A percentile compares a stretch with the other conserved stretches of the same genome.
Evolutionary conservation across 192 early-diverging fungal genomes (phyloP).

Genomic region (Radiomyces spectabilis): DNA sequence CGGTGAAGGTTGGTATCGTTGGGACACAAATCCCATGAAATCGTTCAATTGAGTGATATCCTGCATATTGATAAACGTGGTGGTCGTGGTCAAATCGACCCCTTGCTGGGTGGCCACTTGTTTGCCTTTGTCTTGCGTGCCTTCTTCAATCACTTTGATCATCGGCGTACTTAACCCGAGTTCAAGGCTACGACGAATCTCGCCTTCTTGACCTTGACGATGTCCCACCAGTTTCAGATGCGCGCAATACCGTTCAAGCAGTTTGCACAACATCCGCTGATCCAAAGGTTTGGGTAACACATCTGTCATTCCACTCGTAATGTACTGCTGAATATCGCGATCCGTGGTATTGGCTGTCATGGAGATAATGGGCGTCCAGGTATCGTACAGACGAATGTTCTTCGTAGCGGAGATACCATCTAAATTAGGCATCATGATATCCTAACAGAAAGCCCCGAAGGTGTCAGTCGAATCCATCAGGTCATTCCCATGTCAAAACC

Average conservation of each 20-base stretch:
- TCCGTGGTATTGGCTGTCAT: slow-evolving; percentile 65
- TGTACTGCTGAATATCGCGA: slow-evolving; percentile 53
- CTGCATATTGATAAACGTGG: too few relatives aligned
- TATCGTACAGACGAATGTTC: slow-evolving; percentile 61
- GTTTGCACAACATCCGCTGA: background rate
- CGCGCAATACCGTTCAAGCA: background rate
- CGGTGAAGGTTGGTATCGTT: too few relatives aligned
- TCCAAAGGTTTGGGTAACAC: background rate
- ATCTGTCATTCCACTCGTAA: slow-evolving; percentile 60
- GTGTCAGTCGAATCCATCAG: background rate
- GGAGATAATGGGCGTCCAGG: slow-evolving; percentile 62
- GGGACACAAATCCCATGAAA: too few relatives aligned
- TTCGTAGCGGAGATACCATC: slow-evolving; percentile 64
- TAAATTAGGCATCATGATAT: slow-evolving; percentile 67
- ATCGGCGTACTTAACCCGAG: too few relatives aligned
- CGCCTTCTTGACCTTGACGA: too few relatives aligned
- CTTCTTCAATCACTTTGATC: too few relatives aligned
- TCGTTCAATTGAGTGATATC: too few relatives aligned
- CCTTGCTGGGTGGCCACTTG: too few relatives aligned
- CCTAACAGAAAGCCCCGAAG: slow-evolving; percentile 21
- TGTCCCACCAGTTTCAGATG: slow-evolving; percentile 1
- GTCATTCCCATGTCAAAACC: background rate
- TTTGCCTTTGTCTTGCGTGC: too few relatives aligned
- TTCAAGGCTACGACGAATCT: too few relatives aligned
- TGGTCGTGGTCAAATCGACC: too few relatives aligned